Evolutionary conservation across 441 rosid genomes (phyloP).

Genomic region (Adansonia rubrostipa): DNA sequence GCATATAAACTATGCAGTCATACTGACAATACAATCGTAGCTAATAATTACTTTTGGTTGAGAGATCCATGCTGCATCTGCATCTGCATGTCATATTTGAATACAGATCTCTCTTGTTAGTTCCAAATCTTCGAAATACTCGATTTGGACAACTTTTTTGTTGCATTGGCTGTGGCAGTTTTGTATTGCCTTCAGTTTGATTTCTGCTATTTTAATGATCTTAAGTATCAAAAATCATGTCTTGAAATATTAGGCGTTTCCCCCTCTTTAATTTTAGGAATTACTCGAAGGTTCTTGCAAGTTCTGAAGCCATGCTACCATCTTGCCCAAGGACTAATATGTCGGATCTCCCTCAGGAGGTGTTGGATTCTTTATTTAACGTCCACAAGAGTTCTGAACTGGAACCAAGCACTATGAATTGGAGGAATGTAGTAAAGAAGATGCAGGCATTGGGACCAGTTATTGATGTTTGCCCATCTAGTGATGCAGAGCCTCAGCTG

Average conservation of each 20-base stretch:
- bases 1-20: not conserved
- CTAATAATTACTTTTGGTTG: conserved; percentile 15
- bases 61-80: not conserved
- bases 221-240: conserved; percentile 15
- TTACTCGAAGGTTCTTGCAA: conserved; percentile 50
- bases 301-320: conserved; percentile 46
- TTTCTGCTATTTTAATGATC: not conserved
- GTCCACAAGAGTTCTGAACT: conserved; percentile 61
- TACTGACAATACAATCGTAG: not conserved
- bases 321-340: conserved; percentile 43
- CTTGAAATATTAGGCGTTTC: conserved; percentile 26
- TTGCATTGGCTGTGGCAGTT: not conserved
- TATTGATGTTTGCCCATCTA: conserved; percentile 50
- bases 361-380: conserved; percentile 82
- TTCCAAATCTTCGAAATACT: not conserved
- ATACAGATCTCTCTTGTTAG: not conserved
- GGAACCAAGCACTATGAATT: conserved; percentile 74
- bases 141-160: not conserved
- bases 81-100: not conserved
- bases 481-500: conserved; percentile 46
- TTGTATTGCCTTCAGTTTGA: not conserved
- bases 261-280: conserved; percentile 47
- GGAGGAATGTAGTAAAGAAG: conserved; percentile 86
- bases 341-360: conserved; percentile 71
- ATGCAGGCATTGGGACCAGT: conserved; percentile 66